Percentiles rank a stretch among this genome's conserved stretches.
Evolutionary conservation across 768 basidiomycete genomes (phyloP).

Genomic region (Phanerodontia chrysosporium): DNA sequence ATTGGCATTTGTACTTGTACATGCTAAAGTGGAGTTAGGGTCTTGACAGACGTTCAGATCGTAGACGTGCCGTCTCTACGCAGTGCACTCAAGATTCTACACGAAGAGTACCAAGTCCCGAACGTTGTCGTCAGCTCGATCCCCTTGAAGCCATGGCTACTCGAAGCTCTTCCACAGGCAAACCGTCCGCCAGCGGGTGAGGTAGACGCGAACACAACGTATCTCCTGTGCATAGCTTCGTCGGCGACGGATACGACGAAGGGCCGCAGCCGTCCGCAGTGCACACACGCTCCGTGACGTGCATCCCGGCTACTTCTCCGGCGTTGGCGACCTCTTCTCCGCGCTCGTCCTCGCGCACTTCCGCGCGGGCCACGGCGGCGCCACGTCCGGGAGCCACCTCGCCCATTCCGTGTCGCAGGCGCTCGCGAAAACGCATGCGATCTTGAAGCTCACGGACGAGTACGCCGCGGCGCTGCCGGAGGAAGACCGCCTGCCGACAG

Average conservation of each 20-base stretch:
- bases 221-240: slow-evolving; percentile 82
- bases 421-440: slow-evolving; percentile 69
- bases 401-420: slow-evolving; percentile 63
- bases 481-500: slow-evolving; percentile 56
- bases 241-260: slow-evolving; percentile 27
- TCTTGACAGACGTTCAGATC: slow-evolving; percentile 70
- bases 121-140: slow-evolving; percentile 93
- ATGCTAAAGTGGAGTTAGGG: slow-evolving; percentile 40
- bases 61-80: slow-evolving; percentile 63
- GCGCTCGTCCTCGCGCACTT: slow-evolving; percentile 87
- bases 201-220: slow-evolving; percentile 31
- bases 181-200: slow-evolving; percentile 29
- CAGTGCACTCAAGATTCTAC: slow-evolving; percentile 66
- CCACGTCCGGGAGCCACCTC: slow-evolving; percentile 34
- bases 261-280: slow-evolving; percentile 39
- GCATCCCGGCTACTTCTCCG: slow-evolving; percentile 88
- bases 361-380: slow-evolving; percentile 17
- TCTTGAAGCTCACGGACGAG: slow-evolving; percentile 59
- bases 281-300: slow-evolving; percentile 68
- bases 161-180: slow-evolving; percentile 42
- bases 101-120: slow-evolving; percentile 70
- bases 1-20: too few relatives aligned
- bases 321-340: slow-evolving; percentile 96
- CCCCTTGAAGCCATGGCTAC: slow-evolving; percentile 62
- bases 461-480: slow-evolving; percentile 54